Base-by-base conservation (phyloP, 495 filamentous ascomycete genomes). In the Hypoxylon intermedium region DNA sequence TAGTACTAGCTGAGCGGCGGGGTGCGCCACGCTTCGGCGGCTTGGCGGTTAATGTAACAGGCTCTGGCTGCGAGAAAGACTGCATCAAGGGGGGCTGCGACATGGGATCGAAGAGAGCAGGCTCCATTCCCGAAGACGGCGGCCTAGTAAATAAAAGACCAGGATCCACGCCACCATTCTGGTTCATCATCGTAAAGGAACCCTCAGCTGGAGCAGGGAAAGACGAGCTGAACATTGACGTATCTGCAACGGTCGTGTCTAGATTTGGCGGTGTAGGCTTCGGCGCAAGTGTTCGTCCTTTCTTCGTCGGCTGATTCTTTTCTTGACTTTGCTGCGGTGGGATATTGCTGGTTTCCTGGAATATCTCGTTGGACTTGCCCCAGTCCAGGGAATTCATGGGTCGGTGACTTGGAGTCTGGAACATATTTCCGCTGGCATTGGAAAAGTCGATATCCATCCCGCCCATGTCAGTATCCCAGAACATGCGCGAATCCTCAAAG, bases 381-480 rank as follows among this genome's bases (percentile, higher is more conserved):
- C 82, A 84, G 66, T 83, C 78, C 28, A 78, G 63, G n/a, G 79
- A 74, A 19, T 57, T 74, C 58, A 78, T 66, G n/a, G 66, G 67
- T 21, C 72, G 70, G 30, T 77, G 75, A 33, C 71, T 54, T 9
- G 71, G 59, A 47, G 66, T 61, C 42, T 74, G 74, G 55, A 77
- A 77, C 33, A 75, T 59, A 40, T 70, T 60, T 31, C 65, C 60
- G 52, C 67, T 59, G 28, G 65, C 64, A 58, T 65, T 68, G 50
- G 71, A 69, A 48, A 84, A 84, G 58, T 86, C 83, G 9, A 87
- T 74, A 47, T 80, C 82, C 81, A 87, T 85, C 9, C 72, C 77
- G 47, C 69, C 73, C 67, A 81, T 77, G 55, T 70, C 74, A 11
- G 87, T 77, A 56, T 93, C 91, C 89, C 90, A 94, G 68, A 92